These are phyloP conservation scores for Nidula niveotomentosa DNA, from an alignment of 1,284 basidiomycete species.

Conservation along the genomic window DNA sequence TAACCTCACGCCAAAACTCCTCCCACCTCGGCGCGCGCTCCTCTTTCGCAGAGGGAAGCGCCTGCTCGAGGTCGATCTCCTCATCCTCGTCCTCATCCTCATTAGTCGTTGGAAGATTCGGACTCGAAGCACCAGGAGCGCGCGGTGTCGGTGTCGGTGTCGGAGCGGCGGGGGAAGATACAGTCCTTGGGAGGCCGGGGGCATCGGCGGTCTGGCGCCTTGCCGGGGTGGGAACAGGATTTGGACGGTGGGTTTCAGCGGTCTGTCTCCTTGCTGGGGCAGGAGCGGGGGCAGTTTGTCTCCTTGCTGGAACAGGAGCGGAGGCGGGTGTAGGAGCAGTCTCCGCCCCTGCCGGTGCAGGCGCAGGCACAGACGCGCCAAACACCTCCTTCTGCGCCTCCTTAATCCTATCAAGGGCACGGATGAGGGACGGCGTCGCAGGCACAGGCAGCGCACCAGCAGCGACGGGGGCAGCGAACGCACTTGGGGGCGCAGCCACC, in stretches of 20 bases:
- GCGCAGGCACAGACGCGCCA: constrained; percentile 9
- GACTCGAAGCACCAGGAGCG: too few relatives aligned
- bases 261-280: too few relatives aligned
- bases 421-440: constrained; percentile 61
- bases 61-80: neutral
- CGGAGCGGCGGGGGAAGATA: too few relatives aligned
- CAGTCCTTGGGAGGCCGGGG: too few relatives aligned
- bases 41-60: constrained; percentile 2
- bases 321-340: neutral
- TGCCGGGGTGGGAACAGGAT: too few relatives aligned
- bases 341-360: neutral
- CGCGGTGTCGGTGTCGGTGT: too few relatives aligned
- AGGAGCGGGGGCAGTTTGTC: too few relatives aligned
- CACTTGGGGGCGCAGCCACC: neutral
- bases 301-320: too few relatives aligned
- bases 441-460: constrained; percentile 38
- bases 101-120: neutral
- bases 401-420: constrained; percentile 55
- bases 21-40: constrained; percentile 38
- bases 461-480: neutral
- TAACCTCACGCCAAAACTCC: constrained; percentile 47
- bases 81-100: constrained; percentile 10
- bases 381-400: constrained; percentile 53
- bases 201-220: too few relatives aligned
- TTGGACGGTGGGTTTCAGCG: too few relatives aligned